Conservation (phyloP, 1,284 basidiomycete species). For the Polyporus tsugae region DNA sequence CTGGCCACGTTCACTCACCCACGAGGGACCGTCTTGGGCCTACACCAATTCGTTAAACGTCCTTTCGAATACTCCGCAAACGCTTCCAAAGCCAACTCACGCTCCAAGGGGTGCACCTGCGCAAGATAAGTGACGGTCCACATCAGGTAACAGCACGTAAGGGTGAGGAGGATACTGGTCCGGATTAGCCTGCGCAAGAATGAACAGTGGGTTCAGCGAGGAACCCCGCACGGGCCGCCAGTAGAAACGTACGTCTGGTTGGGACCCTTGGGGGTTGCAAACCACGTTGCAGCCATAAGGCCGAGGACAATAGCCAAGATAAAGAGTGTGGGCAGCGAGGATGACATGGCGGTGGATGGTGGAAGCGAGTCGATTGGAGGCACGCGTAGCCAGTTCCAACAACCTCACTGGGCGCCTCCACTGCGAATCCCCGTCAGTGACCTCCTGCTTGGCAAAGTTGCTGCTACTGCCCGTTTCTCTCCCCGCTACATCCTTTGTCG, state of each 20-base stretch:
- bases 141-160: constrained; percentile 90
- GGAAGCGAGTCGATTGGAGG: constrained; percentile 11
- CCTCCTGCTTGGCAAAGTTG: too few species aligned
- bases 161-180: constrained; percentile 77
- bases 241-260: constrained; percentile 80
- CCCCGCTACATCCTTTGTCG: too few species aligned
- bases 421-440: too few species aligned
- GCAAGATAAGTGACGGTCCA: constrained; percentile 95
- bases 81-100: constrained; percentile 52
- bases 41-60: constrained; percentile 15
- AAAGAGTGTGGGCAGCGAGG: constrained; percentile 48
- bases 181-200: constrained; percentile 73
- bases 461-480: too few species aligned
- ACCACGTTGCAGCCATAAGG: constrained; percentile 67
- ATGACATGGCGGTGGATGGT: constrained; percentile 44
- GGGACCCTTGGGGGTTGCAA: constrained; percentile 84
- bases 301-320: constrained; percentile 62
- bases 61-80: neutral
- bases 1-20: constrained; percentile 27
- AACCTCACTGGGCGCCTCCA: too few species aligned
- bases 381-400: neutral
- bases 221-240: too few species aligned
- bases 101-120: constrained; percentile 88
- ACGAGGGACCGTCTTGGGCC: constrained; percentile 37
- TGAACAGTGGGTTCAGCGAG: neutral